Evolutionary conservation across 257 asterid species (phyloP).

Genomic region (Striga asiatica): DNA sequence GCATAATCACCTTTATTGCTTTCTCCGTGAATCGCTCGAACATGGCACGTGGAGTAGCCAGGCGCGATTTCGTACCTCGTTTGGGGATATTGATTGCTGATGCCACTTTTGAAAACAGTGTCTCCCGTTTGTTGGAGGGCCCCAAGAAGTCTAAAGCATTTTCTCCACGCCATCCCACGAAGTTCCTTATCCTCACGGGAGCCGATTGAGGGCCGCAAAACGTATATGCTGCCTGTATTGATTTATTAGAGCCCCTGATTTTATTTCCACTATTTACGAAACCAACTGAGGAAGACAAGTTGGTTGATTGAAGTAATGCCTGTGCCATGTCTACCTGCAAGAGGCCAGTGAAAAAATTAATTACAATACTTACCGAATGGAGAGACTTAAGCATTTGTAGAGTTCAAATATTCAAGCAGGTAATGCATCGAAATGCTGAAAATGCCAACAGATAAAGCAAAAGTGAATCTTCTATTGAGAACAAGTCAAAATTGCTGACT

Average conservation of each 20-base stretch:
- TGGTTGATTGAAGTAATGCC: conserved; percentile 56
- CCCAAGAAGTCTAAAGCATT: conserved; percentile 56
- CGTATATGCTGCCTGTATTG: conserved; percentile 40
- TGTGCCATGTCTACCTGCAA: conserved; percentile 52
- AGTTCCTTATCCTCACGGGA: conserved; percentile 36
- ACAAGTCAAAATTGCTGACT: no score
- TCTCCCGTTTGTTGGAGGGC: conserved; percentile 27
- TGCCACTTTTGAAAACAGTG: conserved; percentile 66
- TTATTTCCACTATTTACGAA: conserved; percentile 34
- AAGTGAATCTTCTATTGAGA: no score
- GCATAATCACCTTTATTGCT: conserved; percentile 96
- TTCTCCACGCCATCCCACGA: conserved; percentile 59
- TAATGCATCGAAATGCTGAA: no score
- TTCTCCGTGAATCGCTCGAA: conserved; percentile 97
- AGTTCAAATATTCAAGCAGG: not conserved
- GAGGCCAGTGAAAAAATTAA: conserved; percentile 16
- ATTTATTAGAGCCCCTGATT: conserved; percentile 40
- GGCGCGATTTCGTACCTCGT: conserved; percentile 36
- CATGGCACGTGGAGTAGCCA: conserved; percentile 78
- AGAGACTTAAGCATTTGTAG: not conserved
- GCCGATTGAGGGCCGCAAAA: conserved; percentile 31
- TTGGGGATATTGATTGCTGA: conserved; percentile 27
- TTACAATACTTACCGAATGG: not conserved
- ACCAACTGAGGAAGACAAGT: conserved; percentile 51
- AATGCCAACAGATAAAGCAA: no score